These are phyloP conservation scores for Boletus bicolor DNA, from an alignment of 768 basidiomycete species.

Conservation along the genomic window DNA sequence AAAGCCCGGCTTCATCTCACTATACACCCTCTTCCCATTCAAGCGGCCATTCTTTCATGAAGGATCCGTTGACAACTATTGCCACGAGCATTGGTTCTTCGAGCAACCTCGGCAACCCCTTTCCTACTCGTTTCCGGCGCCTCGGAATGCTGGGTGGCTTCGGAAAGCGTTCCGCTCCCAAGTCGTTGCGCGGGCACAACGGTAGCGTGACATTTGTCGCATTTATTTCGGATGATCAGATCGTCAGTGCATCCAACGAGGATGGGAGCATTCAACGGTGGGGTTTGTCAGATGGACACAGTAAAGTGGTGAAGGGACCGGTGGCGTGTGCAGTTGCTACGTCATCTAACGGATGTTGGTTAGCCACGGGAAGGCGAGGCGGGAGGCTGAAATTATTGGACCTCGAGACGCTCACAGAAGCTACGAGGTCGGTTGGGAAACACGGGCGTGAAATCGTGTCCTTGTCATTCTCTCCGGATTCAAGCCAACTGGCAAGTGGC, in stretches of 20 bases:
- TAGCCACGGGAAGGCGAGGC: constrained; percentile 18
- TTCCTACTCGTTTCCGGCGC: too few species aligned
- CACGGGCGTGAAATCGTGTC: constrained; percentile 12
- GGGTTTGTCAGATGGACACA: constrained; percentile 3
- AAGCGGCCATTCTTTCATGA: too few species aligned
- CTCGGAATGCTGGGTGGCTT: too few species aligned
- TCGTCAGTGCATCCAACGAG: constrained; percentile 20
- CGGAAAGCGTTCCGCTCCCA: neutral
- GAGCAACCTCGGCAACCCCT: too few species aligned
- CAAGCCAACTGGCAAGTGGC: constrained; percentile 16
- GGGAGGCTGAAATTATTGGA: constrained; percentile 9
- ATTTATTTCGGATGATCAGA: constrained; percentile 12
- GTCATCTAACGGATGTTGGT: constrained; percentile 11
- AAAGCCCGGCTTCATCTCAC: too few species aligned
- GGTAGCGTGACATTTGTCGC: constrained; percentile 14
- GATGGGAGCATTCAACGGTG: constrained; percentile 19
- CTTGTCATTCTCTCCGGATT: constrained; percentile 18
- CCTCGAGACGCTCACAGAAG: neutral
- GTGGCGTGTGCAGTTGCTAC: neutral
- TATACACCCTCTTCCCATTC: too few species aligned
- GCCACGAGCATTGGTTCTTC: too few species aligned
- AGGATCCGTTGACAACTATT: too few species aligned
- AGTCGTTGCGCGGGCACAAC: constrained; percentile 11
- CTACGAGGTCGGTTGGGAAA: neutral
- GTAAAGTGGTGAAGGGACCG: constrained; percentile 5